Conservation (phyloP, 345 rosid species). For the Linum lewisii region DNA sequence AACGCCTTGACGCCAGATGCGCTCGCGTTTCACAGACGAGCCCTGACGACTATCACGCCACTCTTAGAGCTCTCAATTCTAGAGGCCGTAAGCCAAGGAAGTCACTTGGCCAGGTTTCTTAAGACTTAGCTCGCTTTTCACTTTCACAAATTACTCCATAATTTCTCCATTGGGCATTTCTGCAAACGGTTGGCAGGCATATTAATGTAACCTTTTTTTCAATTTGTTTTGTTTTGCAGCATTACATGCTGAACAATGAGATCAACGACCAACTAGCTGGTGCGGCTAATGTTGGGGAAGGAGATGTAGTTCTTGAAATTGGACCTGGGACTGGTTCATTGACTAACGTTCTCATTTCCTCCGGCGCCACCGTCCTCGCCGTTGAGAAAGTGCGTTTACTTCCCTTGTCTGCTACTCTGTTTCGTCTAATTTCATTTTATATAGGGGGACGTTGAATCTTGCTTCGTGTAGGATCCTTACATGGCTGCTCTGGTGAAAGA, state of each 20-base stretch:
- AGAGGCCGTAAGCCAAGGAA: slow-evolving; percentile 74
- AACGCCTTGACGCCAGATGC: slow-evolving; percentile 5
- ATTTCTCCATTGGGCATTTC: slow-evolving; percentile 9
- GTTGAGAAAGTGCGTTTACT: slow-evolving; percentile 53
- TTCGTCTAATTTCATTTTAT: neutral
- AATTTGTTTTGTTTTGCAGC: slow-evolving; percentile 60
- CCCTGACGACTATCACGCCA: slow-evolving; percentile 78
- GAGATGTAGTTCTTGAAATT: slow-evolving; percentile 79
- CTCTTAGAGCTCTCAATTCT: slow-evolving; percentile 77
- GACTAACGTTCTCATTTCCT: slow-evolving; percentile 56
- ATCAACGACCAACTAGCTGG: slow-evolving; percentile 55
- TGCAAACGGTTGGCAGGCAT: slow-evolving; percentile 19
- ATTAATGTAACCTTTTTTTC: neutral
- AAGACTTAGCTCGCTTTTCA: neutral
- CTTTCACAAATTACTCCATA: too few relatives aligned
- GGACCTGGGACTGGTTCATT: slow-evolving; percentile 96
- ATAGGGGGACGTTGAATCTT: neutral
- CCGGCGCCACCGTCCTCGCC: slow-evolving; percentile 68
- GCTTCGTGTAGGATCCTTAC: slow-evolving; percentile 55
- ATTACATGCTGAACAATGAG: slow-evolving; percentile 82
- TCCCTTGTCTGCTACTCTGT: neutral
- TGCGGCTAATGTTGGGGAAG: slow-evolving; percentile 54
- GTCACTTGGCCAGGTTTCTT: slow-evolving; percentile 80
- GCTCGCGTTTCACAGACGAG: slow-evolving; percentile 29
- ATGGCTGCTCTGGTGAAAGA: slow-evolving; percentile 68